These are phyloP conservation scores for Eucalyptus tenuipes DNA, from an alignment of 345 rosid genomes.

Conservation along the genomic window DNA sequence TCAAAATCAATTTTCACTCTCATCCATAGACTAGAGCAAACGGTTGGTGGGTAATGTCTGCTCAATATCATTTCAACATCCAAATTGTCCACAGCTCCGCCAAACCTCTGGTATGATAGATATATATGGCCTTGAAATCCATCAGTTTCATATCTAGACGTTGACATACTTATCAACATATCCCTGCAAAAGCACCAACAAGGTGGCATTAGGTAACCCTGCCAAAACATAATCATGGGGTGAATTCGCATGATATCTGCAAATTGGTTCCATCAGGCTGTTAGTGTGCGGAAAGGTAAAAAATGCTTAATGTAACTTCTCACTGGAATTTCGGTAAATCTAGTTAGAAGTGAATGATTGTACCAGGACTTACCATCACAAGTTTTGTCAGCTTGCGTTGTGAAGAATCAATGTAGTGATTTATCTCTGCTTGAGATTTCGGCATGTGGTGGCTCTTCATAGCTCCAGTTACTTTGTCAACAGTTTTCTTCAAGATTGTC, in stretches of 20 bases:
- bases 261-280: background rate
- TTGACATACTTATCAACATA: constrained; percentile 83
- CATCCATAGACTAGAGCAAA: background rate
- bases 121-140: background rate
- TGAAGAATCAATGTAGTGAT: constrained; percentile 65
- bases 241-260: background rate
- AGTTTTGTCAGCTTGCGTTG: constrained; percentile 75
- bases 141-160: constrained; percentile 16
- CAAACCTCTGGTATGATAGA: background rate
- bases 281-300: background rate
- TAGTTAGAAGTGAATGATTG: background rate
- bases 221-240: background rate
- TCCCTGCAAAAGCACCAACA: constrained; percentile 34
- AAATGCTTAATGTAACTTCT: background rate
- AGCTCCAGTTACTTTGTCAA: constrained; percentile 79
- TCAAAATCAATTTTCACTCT: background rate
- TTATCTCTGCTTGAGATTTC: constrained; percentile 73
- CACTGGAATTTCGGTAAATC: background rate
- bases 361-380: constrained; percentile 55
- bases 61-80: background rate
- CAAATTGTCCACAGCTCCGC: background rate
- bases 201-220: background rate
- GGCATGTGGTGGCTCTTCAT: constrained; percentile 68
- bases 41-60: background rate
- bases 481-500: constrained; percentile 80